Evolutionary conservation across 1,284 basidiomycete species (phyloP), one percentile per base, ranked within the genome.

Genomic region (Pisolithus thermaeus): DNA sequence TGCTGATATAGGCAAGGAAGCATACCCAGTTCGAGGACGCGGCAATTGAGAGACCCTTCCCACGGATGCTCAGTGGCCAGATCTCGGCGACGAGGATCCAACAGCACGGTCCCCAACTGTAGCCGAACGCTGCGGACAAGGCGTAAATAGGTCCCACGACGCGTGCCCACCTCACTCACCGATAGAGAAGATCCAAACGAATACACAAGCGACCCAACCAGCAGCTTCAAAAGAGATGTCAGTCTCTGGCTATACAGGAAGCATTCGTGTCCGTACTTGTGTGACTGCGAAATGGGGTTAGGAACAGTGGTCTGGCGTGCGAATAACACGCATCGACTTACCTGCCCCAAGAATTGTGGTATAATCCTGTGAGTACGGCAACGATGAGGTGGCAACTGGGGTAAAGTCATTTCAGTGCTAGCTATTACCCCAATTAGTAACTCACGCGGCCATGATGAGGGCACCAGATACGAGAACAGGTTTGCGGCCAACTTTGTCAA

Each of bases 21-120:
- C 73, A 32, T 63, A 81, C 80, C 82, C 83, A 87, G 67, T 86
- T 86, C 1, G 82, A 83, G 5, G 83, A 85, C 11, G 83, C 79
- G 5, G 81, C 79, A 47, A 87, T 83, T 1, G 83, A 85, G 38
- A 86, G 61, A 36, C 83, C 84, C 66, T 86, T 86, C 46, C 83
- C 80, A 52, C 83, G 82, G 50, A 84, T 73, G 55, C 77, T 81
- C 53, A 86, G 61, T 16, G 82, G 83, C 80, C 80, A 85, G 48
- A 84, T 83, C 59, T 73, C 83, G 7, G 83, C 78, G 12, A 83
- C 77, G 43, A 84, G 63, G 61, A 85, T 82, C 83, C 83, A 85
- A 18, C 79, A 71, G 57, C 81, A 83, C 7, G 83, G 83, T 70
- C 81, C 83, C 83, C 83, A 86, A 52, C 78, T 81, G 60, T 84